Conservation (phyloP, 148 eudicot species). For the Vaccinium corymbosum region DNA sequence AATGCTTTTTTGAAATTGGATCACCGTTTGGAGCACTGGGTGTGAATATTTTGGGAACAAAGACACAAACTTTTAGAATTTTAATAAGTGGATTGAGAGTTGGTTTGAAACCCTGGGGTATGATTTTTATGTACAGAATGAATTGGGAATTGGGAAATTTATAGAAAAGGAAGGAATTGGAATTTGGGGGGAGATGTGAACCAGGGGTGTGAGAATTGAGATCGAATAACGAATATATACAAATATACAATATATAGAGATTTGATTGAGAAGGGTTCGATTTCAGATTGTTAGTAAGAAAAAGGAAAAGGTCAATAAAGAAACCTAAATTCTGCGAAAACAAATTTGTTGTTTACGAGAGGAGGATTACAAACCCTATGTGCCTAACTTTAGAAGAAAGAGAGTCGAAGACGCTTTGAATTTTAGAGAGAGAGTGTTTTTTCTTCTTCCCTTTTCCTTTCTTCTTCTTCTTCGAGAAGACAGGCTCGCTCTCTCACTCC, state of each 20-base stretch:
- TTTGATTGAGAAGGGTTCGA: neutral
- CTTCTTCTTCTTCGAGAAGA: neutral
- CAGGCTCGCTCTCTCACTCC: neutral
- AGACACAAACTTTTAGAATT: neutral
- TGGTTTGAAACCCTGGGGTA: slow-evolving; percentile 6
- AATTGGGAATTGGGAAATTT: neutral
- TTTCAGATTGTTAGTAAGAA: neutral
- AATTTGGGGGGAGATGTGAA: neutral
- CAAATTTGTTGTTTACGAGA: slow-evolving; percentile 1
- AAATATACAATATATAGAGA: neutral
- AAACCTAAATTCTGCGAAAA: slow-evolving; percentile 10
- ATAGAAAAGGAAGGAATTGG: neutral
- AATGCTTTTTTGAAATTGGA: neutral
- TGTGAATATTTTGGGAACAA: neutral
- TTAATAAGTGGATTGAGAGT: neutral
- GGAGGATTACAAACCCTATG: neutral
- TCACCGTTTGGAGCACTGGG: neutral
- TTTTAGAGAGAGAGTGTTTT: neutral
- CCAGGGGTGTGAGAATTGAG: neutral
- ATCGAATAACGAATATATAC: neutral
- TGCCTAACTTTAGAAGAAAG: neutral
- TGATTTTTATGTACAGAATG: neutral
- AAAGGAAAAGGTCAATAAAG: neutral
- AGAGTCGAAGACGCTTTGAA: slow-evolving; percentile 14
- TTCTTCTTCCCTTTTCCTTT: neutral